These are phyloP conservation scores for Metschnikowia lunata DNA, from an alignment of 805 yeast genomes.

Conservation along the genomic window DNA sequence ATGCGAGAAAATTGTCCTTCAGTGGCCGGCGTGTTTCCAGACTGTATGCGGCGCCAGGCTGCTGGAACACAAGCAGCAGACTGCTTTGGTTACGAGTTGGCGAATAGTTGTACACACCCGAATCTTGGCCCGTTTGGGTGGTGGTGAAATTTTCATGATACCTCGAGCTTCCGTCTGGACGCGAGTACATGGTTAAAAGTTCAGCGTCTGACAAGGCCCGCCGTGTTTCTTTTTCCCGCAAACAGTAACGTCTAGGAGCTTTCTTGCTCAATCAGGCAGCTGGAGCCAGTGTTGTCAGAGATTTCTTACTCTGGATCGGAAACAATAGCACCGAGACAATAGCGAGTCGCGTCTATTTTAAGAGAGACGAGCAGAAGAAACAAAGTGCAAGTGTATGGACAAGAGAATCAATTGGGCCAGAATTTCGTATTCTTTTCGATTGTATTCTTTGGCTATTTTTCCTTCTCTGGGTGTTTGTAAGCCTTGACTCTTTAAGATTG, in stretches of 20 bases:
- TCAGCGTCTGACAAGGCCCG: background rate
- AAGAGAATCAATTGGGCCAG: no score
- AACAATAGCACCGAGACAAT: background rate
- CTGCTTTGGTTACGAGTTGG: slow-evolving; percentile 8
- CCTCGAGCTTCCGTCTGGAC: slow-evolving; percentile 1
- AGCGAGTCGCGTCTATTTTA: background rate
- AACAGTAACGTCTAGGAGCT: no score
- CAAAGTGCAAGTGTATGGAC: no score
- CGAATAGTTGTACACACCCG: slow-evolving; percentile 15
- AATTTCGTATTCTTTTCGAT: no score
- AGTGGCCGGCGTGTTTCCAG: background rate
- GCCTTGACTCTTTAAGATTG: no score
- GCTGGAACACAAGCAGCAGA: slow-evolving; percentile 14
- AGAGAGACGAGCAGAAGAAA: background rate
- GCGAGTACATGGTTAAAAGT: slow-evolving; percentile 4
- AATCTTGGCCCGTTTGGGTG: slow-evolving; percentile 7
- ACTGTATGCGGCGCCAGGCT: slow-evolving; percentile 10
- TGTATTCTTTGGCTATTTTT: no score
- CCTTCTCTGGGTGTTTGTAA: no score
- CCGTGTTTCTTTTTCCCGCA: no score
- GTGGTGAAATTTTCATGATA: slow-evolving; percentile 2
- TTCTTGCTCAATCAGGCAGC: no score
- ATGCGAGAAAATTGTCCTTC: slow-evolving; percentile 12
- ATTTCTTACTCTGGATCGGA: no score
- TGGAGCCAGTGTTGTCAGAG: no score